Evolutionary conservation across 345 rosid genomes (phyloP), one percentile per base, ranked within the genome.

Genomic region (Reutealis trisperma): DNA sequence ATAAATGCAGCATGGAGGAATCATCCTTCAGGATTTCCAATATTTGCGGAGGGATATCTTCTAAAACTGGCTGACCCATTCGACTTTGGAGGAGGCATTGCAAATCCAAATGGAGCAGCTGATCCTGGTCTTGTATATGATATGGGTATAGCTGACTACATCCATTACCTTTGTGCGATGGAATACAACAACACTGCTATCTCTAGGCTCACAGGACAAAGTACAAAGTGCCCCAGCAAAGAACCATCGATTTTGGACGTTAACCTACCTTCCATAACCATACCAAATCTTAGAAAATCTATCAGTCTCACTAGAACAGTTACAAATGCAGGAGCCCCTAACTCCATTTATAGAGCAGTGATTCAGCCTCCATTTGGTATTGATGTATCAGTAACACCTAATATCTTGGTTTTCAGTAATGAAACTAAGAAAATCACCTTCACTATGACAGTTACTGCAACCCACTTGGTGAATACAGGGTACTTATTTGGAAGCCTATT

Each of bases 81-180:
- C 25, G 92, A 93, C 74, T 83, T 72, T 24, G 97, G 97, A 71
- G 91, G 94, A 25, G 95, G 95, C 22, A 79, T 84, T 8, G 82
- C 77, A 47, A 86, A 87, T 71, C 94, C 91, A 1, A 88, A 83
- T 51, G 81, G 69, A 6, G 96, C 88, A 25, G 79, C 84, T 37
- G 64, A 84, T 45, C 96, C 94, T 1, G 96, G 94, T 24, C 87
- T 93, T 21, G 71, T 90, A 24, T 93, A 90, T n/a, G 91, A 90
- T 74, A 84, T 87, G 83, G 87, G 78, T 22, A 45, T 67, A 21
- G 51, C 83, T 4, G 94, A 90, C 67, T 91, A 88, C 77, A 42
- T 86, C 12, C 76, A 86, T 65, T 91, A 91, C 75, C 88, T 91
- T 5, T 91, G 96, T 63, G 87, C 87, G 4, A 81, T 79, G 88